phyloP scores from a whole-genome alignment of 139 green algal species.

The Chlorella sp. region DNA sequence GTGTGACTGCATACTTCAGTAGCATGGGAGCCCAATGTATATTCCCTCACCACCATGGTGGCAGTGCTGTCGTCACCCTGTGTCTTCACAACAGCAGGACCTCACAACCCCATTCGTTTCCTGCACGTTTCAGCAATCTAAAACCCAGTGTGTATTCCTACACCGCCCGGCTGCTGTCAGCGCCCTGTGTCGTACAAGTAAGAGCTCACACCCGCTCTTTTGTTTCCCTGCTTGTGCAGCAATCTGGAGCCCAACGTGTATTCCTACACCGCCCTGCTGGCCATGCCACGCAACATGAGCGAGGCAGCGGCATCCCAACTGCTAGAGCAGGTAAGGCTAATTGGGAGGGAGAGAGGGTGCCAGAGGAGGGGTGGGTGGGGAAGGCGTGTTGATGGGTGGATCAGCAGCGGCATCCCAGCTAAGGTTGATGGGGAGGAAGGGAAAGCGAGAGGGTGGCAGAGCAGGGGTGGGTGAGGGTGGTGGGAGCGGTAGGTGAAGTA shows the following conservation, averaged over 20 bases:
- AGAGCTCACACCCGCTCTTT: neutral
- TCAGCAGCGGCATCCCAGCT: no score
- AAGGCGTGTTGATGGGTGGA: neutral
- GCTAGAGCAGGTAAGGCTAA: conserved; percentile 1
- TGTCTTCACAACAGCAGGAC: no score
- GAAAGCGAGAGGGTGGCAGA: no score
- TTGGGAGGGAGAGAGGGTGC: neutral
- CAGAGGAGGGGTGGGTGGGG: no score
- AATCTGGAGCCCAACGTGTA: conserved; percentile 19
- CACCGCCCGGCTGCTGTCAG: conserved; percentile 42
- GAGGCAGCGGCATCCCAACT: neutral
- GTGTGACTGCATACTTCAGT: no score
- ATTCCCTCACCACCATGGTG: neutral
- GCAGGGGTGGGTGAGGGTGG: no score
- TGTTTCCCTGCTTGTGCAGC: neutral
- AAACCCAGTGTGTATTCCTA: conserved; percentile 16
- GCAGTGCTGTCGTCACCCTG: neutral
- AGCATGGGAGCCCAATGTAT: neutral
- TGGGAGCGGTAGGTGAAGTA: no score
- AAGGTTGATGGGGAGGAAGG: no score
- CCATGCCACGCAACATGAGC: neutral
- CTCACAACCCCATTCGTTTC: no score
- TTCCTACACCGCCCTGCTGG: conserved; percentile 39
- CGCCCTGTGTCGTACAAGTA: no score
- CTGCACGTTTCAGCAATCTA: conserved; percentile 2